These are phyloP conservation scores for Colletotrichum falcatum DNA, from an alignment of 2,329 filamentous ascomycete genomes.

Conservation along the genomic window DNA sequence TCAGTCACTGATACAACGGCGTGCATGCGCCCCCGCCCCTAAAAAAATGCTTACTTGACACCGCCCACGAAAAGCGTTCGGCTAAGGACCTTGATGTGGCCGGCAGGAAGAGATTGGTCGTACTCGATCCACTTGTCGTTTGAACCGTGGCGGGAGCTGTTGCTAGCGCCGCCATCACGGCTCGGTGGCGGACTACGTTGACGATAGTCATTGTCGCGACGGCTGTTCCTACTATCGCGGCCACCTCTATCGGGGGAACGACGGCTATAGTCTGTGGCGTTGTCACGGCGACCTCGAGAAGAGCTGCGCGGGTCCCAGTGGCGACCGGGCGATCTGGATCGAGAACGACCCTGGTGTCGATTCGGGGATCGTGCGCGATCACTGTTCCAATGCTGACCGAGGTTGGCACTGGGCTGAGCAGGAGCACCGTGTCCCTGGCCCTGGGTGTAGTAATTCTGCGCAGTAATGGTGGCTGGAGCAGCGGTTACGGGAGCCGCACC, in stretches of 20 bases:
- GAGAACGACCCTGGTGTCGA: constrained; percentile 72
- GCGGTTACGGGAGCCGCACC: constrained; percentile 49
- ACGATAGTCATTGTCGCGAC: constrained; percentile 78
- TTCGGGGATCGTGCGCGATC: constrained; percentile 73
- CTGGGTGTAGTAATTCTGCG: constrained; percentile 20
- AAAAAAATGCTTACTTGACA: constrained; percentile 75
- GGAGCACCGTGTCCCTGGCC: constrained; percentile 47
- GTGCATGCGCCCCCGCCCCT: constrained; percentile 23
- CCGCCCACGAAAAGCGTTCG: constrained; percentile 97
- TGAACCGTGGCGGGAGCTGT: constrained; percentile 60
- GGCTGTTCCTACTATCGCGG: constrained; percentile 64
- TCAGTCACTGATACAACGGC: constrained; percentile 43
- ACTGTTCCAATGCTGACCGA: constrained; percentile 67
- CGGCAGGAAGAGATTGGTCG: constrained; percentile 78
- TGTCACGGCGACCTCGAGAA: constrained; percentile 71
- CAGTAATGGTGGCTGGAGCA: constrained; percentile 52
- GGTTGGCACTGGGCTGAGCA: constrained; percentile 57
- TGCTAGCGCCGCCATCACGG: constrained; percentile 70
- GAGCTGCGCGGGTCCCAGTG: constrained; percentile 76
- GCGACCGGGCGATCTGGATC: constrained; percentile 83
- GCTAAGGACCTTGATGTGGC: constrained; percentile 91
- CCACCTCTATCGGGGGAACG: constrained; percentile 73
- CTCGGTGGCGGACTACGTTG: constrained; percentile 82
- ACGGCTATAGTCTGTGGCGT: constrained; percentile 80
- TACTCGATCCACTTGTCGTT: constrained; percentile 80